Evolutionary conservation across 2,329 filamentous ascomycete species (phyloP).

Genomic region (Verticillium alfalfae): DNA sequence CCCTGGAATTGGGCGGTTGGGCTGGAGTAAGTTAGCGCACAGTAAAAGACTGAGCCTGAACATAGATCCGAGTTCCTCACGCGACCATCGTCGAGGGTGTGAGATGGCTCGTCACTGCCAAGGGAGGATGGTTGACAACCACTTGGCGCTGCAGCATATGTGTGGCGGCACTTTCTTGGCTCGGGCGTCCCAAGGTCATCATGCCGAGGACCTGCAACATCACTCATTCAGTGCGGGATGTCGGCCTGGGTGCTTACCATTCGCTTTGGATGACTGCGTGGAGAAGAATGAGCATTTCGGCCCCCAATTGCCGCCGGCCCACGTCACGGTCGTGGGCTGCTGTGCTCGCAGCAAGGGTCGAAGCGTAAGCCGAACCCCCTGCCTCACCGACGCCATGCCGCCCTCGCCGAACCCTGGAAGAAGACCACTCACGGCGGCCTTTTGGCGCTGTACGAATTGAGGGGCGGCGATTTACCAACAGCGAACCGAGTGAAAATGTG

Average conservation of each 20-base stretch:
- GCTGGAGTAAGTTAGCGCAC: slow-evolving; percentile 1
- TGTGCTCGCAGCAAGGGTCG: not conserved
- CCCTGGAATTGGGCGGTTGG: not conserved
- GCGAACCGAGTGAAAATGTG: not conserved
- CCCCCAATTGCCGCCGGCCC: not conserved
- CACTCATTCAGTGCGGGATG: not conserved
- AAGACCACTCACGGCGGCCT: not conserved
- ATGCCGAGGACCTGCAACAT: not conserved
- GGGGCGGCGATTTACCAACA: not conserved
- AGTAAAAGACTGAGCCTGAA: not conserved
- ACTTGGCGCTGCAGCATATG: not conserved
- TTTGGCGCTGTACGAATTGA: not conserved
- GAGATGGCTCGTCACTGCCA: not conserved
- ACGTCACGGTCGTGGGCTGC: not conserved
- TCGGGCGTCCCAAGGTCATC: not conserved
- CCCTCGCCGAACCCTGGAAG: not conserved
- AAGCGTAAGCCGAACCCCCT: not conserved
- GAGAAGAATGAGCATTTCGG: not conserved
- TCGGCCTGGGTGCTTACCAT: not conserved
- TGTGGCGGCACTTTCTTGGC: not conserved
- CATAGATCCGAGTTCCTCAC: not conserved
- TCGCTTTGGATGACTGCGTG: not conserved
- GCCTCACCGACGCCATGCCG: not conserved
- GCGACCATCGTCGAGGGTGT: not conserved
- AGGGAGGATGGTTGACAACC: not conserved